A percentile compares a stretch with the other conserved stretches of the same genome.
Evolutionary conservation across 225 moss, liverwort and hornwort species (phyloP).

Genomic region (Rhytidiadelphus loreus): DNA sequence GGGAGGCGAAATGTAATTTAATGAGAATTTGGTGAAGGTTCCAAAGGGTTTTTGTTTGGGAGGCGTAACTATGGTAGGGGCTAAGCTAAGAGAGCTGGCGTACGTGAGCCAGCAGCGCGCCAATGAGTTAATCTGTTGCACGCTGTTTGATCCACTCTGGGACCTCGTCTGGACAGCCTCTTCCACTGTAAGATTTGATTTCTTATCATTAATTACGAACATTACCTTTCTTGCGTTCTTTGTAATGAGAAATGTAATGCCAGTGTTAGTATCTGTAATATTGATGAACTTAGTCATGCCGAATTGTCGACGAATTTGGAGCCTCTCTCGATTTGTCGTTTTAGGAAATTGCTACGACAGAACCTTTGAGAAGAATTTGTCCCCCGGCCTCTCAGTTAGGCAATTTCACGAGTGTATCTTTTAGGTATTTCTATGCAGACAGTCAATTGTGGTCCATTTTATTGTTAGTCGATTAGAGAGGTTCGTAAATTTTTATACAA

Average conservation of each 20-base stretch:
- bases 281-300: not conserved
- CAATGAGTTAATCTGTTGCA: conserved; percentile 36
- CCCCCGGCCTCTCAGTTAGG: not conserved
- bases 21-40: conserved; percentile 8
- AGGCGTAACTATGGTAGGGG: conserved; percentile 35
- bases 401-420: not conserved
- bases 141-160: conserved; percentile 48
- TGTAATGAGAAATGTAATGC: not conserved
- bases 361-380: not conserved
- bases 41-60: not conserved
- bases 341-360: not conserved
- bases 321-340: not conserved
- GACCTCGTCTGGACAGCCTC: conserved; percentile 62
- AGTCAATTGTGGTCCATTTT: not conserved
- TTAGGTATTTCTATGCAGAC: not conserved
- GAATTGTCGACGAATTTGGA: not conserved
- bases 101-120: conserved; percentile 49
- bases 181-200: conserved; percentile 28
- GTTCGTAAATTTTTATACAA: not conserved
- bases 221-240: not conserved
- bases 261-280: not conserved
- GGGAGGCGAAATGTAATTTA: not conserved
- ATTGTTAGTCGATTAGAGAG: not conserved
- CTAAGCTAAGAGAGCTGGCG: conserved; percentile 44
- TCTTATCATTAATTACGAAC: not conserved